Evolutionary conservation across 805 yeast genomes (phyloP).

Genomic region (Candida chilensis): DNA sequence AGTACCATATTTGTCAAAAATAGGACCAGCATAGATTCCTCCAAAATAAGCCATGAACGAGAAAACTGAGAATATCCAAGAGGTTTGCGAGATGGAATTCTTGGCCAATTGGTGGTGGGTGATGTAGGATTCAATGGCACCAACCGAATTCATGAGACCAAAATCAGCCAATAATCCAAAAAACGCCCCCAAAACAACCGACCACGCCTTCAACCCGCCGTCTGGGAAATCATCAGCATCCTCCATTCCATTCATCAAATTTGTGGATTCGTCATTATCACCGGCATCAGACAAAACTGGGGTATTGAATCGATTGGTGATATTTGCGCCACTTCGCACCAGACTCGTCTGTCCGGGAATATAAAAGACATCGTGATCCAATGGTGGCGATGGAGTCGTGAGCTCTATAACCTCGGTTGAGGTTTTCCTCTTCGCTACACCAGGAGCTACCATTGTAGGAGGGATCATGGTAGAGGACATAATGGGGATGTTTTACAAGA

Average conservation of each 20-base stretch:
- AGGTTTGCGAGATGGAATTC: constrained; percentile 37
- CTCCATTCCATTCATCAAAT: not conserved
- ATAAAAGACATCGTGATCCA: no score
- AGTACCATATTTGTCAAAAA: constrained; percentile 24
- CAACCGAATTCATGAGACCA: constrained; percentile 60
- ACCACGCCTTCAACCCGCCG: constrained; percentile 31
- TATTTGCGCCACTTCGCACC: no score
- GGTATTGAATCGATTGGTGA: no score
- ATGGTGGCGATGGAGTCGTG: no score
- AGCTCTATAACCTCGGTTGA: no score
- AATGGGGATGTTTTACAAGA: no score
- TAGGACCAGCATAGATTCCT: constrained; percentile 22
- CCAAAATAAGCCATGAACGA: constrained; percentile 19
- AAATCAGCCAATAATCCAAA: constrained; percentile 48
- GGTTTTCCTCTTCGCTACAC: no score
- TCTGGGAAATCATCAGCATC: constrained; percentile 15
- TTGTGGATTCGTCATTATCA: not conserved
- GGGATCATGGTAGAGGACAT: no score
- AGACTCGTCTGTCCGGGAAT: no score
- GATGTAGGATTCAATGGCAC: constrained; percentile 60
- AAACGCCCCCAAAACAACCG: constrained; percentile 43
- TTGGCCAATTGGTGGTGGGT: constrained; percentile 38
- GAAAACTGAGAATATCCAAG: constrained; percentile 58
- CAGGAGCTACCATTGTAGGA: no score
- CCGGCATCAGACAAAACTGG: no score